A percentile compares a stretch with the other conserved stretches of the same genome.
These are phyloP conservation scores for Tetratostichococcus sp. DNA, from an alignment of 139 green algal genomes.

Conservation along the genomic window DNA sequence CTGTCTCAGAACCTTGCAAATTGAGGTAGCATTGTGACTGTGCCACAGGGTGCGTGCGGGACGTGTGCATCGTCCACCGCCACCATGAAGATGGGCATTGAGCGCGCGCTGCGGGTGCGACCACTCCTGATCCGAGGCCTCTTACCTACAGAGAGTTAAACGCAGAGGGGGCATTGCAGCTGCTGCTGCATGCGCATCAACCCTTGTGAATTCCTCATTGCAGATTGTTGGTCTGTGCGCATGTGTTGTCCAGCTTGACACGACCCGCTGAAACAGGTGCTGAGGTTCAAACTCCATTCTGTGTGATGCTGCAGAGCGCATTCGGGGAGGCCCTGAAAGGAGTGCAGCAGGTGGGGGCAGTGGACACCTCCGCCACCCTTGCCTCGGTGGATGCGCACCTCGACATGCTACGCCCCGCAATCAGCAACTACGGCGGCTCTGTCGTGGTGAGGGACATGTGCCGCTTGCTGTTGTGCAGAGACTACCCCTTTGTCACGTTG, in stretches of 20 bases:
- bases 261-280: no score
- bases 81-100: slow-evolving; percentile 95
- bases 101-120: slow-evolving; percentile 54
- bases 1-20: no score
- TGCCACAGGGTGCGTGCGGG: slow-evolving; percentile 79
- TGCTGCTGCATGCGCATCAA: no score
- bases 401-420: slow-evolving; percentile 76
- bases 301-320: slow-evolving; percentile 14
- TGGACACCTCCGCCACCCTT: slow-evolving; percentile 36
- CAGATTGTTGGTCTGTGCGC: no score
- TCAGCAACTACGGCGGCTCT: slow-evolving; percentile 67
- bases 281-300: slow-evolving; percentile 11
- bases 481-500: no score
- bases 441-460: slow-evolving; percentile 56
- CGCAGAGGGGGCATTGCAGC: no score
- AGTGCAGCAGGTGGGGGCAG: slow-evolving; percentile 46
- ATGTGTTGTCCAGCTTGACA: no score
- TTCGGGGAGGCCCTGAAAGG: slow-evolving; percentile 47
- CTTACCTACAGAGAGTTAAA: no score
- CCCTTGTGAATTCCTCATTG: no score
- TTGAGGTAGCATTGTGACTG: no score
- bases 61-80: slow-evolving; percentile 74
- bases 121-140: not conserved
- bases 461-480: no score
- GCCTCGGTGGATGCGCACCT: slow-evolving; percentile 70